Conservation (phyloP, 768 basidiomycete genomes). For the Pholiota conissans region DNA sequence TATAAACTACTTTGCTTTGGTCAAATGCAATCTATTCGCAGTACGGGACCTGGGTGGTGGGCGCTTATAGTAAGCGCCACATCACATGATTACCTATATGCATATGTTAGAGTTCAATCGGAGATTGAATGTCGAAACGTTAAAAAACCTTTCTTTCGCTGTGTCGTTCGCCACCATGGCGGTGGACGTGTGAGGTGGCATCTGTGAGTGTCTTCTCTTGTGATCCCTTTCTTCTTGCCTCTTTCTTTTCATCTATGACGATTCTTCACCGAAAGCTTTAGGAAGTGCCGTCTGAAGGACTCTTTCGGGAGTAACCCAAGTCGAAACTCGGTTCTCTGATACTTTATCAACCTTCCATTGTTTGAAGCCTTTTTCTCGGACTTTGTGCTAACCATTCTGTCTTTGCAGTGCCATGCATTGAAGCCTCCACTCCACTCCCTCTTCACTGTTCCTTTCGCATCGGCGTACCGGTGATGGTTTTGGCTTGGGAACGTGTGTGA, state of each 20-base stretch:
- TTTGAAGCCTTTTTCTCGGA: background rate
- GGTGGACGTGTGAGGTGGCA: background rate
- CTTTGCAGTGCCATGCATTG: conserved; percentile 3
- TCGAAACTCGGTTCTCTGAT: conserved; percentile 60
- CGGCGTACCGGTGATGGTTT: background rate
- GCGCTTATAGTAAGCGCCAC: background rate
- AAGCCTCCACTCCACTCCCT: too few species aligned
- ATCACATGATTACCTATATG: background rate
- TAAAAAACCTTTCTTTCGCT: background rate
- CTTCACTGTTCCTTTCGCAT: background rate
- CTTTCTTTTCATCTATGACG: conserved; percentile 33
- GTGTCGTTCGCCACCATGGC: background rate
- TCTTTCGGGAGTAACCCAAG: conserved; percentile 38
- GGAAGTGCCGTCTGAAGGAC: conserved; percentile 62
- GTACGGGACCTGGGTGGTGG: too few species aligned
- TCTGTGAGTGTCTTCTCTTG: conserved; percentile 3
- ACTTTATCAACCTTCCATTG: conserved; percentile 12
- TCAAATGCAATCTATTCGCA: too few species aligned
- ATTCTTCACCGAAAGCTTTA: conserved; percentile 50
- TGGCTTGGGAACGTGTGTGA: background rate
- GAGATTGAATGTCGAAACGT: background rate
- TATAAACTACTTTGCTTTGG: too few species aligned
- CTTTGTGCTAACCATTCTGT: background rate
- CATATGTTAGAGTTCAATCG: background rate
- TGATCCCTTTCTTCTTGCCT: background rate